These are phyloP conservation scores for Physaria fendleri DNA, from an alignment of 345 rosid species.

Conservation along the genomic window DNA sequence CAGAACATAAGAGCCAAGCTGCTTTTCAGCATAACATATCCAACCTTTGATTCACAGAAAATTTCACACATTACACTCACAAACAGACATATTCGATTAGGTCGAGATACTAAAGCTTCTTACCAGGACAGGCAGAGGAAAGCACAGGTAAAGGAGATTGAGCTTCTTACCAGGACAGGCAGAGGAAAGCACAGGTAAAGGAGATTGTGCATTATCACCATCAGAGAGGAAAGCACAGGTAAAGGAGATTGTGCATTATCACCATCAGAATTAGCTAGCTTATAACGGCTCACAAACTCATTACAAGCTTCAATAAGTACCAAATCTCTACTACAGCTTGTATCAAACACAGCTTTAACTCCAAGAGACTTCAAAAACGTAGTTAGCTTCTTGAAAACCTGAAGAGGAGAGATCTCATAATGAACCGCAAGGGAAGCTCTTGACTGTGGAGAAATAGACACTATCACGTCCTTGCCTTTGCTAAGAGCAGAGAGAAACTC, in stretches of 20 bases:
- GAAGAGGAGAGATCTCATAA: conserved; percentile 59
- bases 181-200: conserved; percentile 78
- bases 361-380: conserved; percentile 79
- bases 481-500: conserved; percentile 68
- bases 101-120: neutral
- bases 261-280: conserved; percentile 37
- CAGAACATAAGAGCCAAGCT: conserved; percentile 75
- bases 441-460: conserved; percentile 80
- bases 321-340: conserved; percentile 73
- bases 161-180: conserved; percentile 80
- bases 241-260: conserved; percentile 36
- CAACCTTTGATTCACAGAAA: conserved; percentile 56
- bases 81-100: neutral
- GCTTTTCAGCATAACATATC: conserved; percentile 97
- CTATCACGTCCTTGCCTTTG: conserved; percentile 53
- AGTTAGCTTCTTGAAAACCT: conserved; percentile 73
- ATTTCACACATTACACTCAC: neutral
- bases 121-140: conserved; percentile 95
- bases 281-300: conserved; percentile 71
- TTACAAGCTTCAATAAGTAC: conserved; percentile 77
- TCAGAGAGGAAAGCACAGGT: conserved; percentile 78
- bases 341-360: conserved; percentile 81
- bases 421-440: conserved; percentile 83
- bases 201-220: conserved; percentile 32
- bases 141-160: conserved; percentile 35